Percentiles rank a stretch among this genome's conserved stretches.
These are phyloP conservation scores for Talaromyces funiculosus DNA, from an alignment of 2,329 filamentous ascomycete species.

Conservation along the genomic window DNA sequence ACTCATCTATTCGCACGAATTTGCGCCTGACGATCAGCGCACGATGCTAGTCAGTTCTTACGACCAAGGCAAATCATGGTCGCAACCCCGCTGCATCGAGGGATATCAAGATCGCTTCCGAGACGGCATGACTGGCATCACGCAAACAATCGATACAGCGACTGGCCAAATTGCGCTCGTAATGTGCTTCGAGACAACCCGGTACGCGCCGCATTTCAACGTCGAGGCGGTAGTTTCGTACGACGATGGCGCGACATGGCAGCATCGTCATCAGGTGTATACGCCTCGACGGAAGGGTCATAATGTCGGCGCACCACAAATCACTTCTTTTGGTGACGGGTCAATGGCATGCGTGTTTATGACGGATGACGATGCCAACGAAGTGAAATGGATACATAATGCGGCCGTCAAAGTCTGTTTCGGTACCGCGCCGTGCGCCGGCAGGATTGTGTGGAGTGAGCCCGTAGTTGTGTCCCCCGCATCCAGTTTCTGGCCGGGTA, in stretches of 20 bases:
- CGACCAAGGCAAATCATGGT: slow-evolving; percentile 43
- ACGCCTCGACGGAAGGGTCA: slow-evolving; percentile 30
- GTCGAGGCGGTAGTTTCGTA: slow-evolving; percentile 44
- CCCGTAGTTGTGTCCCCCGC: slow-evolving; percentile 27
- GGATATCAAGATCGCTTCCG: slow-evolving; percentile 37
- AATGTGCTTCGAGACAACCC: slow-evolving; percentile 46
- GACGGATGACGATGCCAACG: slow-evolving; percentile 41
- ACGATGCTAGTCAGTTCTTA: slow-evolving; percentile 45
- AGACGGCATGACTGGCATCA: slow-evolving; percentile 45
- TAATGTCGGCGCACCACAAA: slow-evolving; percentile 45
- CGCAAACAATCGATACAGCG: slow-evolving; percentile 27
- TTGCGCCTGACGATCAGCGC: slow-evolving; percentile 44
- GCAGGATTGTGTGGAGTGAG: slow-evolving; percentile 31
- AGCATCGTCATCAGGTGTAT: slow-evolving; percentile 38
- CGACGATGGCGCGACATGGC: slow-evolving; percentile 41
- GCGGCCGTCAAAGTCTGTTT: slow-evolving; percentile 41
- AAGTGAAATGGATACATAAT: slow-evolving; percentile 36
- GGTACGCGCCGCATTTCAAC: slow-evolving; percentile 35
- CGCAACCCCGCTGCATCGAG: slow-evolving; percentile 36
- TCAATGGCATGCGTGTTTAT: slow-evolving; percentile 43
- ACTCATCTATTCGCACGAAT: slow-evolving; percentile 45
- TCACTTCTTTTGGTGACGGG: slow-evolving; percentile 37
- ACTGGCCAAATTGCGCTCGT: slow-evolving; percentile 31
- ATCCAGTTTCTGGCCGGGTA: slow-evolving; percentile 37
- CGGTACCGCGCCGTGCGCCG: slow-evolving; percentile 28